phyloP scores from a whole-genome alignment of 306 rosid genomes.

The Gynostemma pentaphyllum region DNA sequence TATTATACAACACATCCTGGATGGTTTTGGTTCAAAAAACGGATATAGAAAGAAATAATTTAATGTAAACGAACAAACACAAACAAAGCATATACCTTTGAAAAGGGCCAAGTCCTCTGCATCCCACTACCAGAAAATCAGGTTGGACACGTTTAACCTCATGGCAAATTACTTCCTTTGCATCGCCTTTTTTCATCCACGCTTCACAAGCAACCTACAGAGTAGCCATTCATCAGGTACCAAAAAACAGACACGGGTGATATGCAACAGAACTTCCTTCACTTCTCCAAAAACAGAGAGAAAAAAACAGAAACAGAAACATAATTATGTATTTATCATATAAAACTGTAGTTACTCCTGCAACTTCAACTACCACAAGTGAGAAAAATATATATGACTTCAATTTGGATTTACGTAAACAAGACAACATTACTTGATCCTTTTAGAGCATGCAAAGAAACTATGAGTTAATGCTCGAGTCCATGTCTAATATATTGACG shows the following conservation, averaged over 20 bases:
- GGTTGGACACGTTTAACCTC: constrained; percentile 65
- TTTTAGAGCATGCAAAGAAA: neutral
- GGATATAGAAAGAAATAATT: neutral
- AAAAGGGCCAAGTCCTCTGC: constrained; percentile 96
- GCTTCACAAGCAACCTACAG: constrained; percentile 71
- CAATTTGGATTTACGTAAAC: neutral
- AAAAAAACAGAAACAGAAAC: neutral
- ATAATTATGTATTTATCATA: neutral
- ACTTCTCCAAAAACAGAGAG: too few species aligned
- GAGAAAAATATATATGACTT: neutral
- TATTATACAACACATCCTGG: too few species aligned
- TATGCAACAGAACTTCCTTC: neutral
- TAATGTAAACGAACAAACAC: neutral
- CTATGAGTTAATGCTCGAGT: neutral
- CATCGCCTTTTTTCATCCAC: constrained; percentile 74
- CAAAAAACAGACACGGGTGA: neutral
- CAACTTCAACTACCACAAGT: neutral
- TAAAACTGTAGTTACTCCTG: neutral
- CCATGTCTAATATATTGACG: neutral
- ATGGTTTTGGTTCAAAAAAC: neutral
- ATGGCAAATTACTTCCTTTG: constrained; percentile 68
- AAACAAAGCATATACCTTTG: constrained; percentile 49
- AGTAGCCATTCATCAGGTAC: neutral
- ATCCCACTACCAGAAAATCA: constrained; percentile 78
- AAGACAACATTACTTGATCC: neutral